phyloP scores from a whole-genome alignment of 75 land plant genomes.

The Selaginella moellendorffii region DNA sequence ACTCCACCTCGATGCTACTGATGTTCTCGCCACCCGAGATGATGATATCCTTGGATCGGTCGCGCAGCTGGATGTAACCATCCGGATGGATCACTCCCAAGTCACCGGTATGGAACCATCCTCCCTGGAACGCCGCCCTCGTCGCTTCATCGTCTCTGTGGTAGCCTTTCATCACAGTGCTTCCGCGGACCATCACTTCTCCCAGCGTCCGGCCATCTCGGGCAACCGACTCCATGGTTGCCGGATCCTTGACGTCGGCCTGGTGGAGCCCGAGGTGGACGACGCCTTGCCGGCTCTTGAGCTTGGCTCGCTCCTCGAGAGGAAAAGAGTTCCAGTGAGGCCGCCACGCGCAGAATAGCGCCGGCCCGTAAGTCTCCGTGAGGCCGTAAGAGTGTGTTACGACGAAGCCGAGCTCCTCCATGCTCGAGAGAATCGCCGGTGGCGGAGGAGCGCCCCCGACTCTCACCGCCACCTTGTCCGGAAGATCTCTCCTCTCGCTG shows the following conservation, averaged over 20 bases:
- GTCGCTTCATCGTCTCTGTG: conserved; percentile 17
- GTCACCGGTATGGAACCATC: conserved; percentile 18
- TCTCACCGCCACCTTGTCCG: background rate
- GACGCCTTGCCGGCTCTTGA: conserved; percentile 85
- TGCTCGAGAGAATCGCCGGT: conserved; percentile 2
- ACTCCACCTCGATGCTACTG: conserved; percentile 35
- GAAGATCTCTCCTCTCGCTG: background rate
- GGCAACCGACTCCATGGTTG: conserved; percentile 20
- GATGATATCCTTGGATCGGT: conserved; percentile 41
- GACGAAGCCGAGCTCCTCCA: conserved; percentile 48
- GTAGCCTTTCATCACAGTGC: conserved; percentile 24
- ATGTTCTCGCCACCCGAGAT: conserved; percentile 44
- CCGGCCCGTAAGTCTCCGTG: conserved; percentile 86
- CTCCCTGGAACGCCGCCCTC: conserved; percentile 14
- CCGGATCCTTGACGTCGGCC: conserved; percentile 25
- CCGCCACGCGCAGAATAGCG: conserved; percentile 75
- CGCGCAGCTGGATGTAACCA: conserved; percentile 34
- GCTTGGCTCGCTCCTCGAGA: conserved; percentile 34
- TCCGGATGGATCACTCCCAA: conserved; percentile 31
- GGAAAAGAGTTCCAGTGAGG: conserved; percentile 73
- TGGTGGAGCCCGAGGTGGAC: conserved; percentile 32
- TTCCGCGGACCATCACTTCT: conserved; percentile 17
- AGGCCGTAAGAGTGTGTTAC: conserved; percentile 90
- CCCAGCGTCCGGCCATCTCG: conserved; percentile 28
- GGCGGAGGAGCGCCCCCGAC: background rate